phyloP scores from a whole-genome alignment of 208 protist genomes.

The Phytomonas francai region DNA sequence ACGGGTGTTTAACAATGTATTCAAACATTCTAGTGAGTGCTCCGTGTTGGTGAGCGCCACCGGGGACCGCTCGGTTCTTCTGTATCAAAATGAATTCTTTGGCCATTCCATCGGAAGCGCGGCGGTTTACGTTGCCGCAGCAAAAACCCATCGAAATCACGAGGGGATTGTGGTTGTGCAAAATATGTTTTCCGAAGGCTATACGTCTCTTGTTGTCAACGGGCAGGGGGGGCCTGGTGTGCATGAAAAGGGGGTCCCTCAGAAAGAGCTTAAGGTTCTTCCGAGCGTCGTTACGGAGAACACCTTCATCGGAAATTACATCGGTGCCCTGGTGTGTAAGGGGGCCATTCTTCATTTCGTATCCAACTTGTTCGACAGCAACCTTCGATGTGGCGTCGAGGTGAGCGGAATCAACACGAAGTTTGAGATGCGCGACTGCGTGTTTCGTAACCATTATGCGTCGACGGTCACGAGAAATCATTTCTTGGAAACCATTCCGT shows the following conservation, averaged over 20 bases:
- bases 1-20: conserved; percentile 60
- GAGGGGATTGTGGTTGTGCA: conserved; percentile 18
- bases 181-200: conserved; percentile 61
- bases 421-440: conserved; percentile 36
- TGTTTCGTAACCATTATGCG: conserved; percentile 27
- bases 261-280: conserved; percentile 10
- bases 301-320: conserved; percentile 60
- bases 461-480: background rate
- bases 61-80: conserved; percentile 19
- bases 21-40: conserved; percentile 23
- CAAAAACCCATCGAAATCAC: background rate
- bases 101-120: conserved; percentile 25
- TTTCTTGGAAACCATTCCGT: background rate
- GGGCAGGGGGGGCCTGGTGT: conserved; percentile 10
- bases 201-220: conserved; percentile 44
- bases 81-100: conserved; percentile 59
- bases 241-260: background rate
- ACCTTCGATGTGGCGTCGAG: conserved; percentile 60
- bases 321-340: conserved; percentile 58
- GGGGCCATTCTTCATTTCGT: conserved; percentile 46
- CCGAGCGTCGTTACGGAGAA: conserved; percentile 32
- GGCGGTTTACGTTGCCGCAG: conserved; percentile 29
- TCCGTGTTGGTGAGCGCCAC: conserved; percentile 31
- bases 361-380: conserved; percentile 66
- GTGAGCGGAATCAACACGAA: conserved; percentile 41